Percentiles rank a stretch among this genome's conserved stretches.
Evolutionary conservation across 495 filamentous ascomycete genomes (phyloP).

Genomic region (Antarctomyces pellizariae): DNA sequence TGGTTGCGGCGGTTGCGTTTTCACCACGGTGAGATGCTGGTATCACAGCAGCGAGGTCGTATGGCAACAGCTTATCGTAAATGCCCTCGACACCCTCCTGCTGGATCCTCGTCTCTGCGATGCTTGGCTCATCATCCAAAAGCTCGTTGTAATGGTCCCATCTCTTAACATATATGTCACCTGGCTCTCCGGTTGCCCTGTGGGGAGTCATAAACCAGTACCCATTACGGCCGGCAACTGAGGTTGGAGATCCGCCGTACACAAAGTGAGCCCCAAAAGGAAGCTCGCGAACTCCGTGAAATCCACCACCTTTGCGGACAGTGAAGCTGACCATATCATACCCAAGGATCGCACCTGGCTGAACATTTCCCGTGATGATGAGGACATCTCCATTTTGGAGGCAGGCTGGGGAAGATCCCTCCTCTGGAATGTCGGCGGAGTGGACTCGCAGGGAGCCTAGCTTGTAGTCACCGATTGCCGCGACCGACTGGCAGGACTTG

Average conservation of each 20-base stretch:
- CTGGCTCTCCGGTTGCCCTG: conserved; percentile 6
- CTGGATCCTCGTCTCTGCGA: conserved; percentile 16
- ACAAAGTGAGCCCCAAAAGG: conserved; percentile 36
- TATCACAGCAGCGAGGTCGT: conserved; percentile 10
- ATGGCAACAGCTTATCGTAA: conserved; percentile 17
- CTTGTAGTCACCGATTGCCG: conserved; percentile 14
- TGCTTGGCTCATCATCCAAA: conserved; percentile 17
- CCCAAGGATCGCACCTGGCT: conserved; percentile 19
- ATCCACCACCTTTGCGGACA: conserved; percentile 12
- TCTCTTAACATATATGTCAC: conserved; percentile 26
- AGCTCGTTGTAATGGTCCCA: conserved; percentile 34
- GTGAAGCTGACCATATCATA: conserved; percentile 21
- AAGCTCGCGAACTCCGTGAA: conserved; percentile 33
- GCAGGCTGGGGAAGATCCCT: conserved; percentile 2
- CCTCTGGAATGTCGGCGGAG: conserved; percentile 1
- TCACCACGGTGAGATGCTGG: neutral
- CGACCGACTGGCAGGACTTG: conserved; percentile 10
- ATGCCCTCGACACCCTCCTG: conserved; percentile 15
- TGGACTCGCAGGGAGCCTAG: conserved; percentile 17
- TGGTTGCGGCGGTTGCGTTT: conserved; percentile 8
- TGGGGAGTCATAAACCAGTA: conserved; percentile 26
- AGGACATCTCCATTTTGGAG: conserved; percentile 17
- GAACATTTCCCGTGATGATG: conserved; percentile 19
- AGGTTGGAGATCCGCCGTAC: conserved; percentile 22
- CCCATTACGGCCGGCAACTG: conserved; percentile 26